These are phyloP conservation scores for Blastomyces emzantsi DNA, from an alignment of 2,329 filamentous ascomycete genomes.

Conservation along the genomic window DNA sequence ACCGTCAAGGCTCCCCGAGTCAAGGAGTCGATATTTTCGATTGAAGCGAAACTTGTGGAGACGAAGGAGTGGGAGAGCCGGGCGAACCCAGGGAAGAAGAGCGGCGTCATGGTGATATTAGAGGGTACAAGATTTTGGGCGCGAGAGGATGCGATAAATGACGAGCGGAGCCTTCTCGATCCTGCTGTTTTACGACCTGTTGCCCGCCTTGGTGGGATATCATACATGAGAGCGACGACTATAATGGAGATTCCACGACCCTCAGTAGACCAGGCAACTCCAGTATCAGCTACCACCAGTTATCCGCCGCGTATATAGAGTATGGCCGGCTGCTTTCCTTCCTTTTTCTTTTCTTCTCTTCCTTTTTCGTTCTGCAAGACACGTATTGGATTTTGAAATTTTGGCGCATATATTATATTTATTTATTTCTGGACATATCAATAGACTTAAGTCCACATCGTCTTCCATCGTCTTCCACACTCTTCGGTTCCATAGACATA, in stretches of 20 bases:
- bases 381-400: not conserved
- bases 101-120: conserved; percentile 63
- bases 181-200: conserved; percentile 67
- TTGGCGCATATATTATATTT: not conserved
- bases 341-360: not conserved
- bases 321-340: not conserved
- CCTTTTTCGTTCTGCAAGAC: not conserved
- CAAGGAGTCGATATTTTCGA: conserved; percentile 69
- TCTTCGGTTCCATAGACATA: not conserved
- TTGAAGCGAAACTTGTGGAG: conserved; percentile 71
- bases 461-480: not conserved
- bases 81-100: conserved; percentile 61
- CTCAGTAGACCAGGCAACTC: not conserved
- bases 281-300: not conserved
- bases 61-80: conserved; percentile 68
- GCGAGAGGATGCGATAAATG: conserved; percentile 76
- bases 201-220: conserved; percentile 73
- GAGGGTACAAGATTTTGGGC: conserved; percentile 87
- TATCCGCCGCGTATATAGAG: not conserved
- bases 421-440: not conserved
- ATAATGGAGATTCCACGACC: conserved; percentile 59
- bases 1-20: conserved; percentile 65
- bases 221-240: conserved; percentile 63
- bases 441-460: not conserved
- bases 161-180: conserved; percentile 65